Percentiles rank a stretch among this genome's conserved stretches.
These are phyloP conservation scores for Cystobasidium slooffiae DNA, from an alignment of 1,284 basidiomycete species.

Conservation along the genomic window DNA sequence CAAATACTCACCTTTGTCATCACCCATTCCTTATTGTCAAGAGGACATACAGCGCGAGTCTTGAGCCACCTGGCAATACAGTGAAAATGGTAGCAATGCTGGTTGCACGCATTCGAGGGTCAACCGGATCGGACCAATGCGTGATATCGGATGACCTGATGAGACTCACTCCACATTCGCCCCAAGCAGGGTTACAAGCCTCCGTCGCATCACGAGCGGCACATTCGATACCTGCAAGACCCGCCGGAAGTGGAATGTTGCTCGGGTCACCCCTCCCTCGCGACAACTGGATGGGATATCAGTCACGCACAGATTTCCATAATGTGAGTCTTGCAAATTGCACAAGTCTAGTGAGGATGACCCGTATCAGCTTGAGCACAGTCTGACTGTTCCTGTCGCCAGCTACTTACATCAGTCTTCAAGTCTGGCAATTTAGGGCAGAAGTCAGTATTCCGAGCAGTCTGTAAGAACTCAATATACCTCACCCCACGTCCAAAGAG, in stretches of 20 bases:
- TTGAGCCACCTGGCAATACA: slow-evolving; percentile 99
- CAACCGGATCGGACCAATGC: neutral
- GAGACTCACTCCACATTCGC: slow-evolving; percentile 87
- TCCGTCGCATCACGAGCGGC: slow-evolving; percentile 98
- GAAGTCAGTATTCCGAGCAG: neutral
- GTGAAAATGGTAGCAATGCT: slow-evolving; percentile 99
- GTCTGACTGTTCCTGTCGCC: neutral
- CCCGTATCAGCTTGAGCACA: neutral
- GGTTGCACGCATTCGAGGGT: slow-evolving; percentile 11
- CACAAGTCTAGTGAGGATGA: slow-evolving; percentile 58
- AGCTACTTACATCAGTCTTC: slow-evolving; percentile 39
- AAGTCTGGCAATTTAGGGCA: slow-evolving; percentile 59
- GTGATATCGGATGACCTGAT: neutral
- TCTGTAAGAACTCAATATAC: slow-evolving; percentile 14
- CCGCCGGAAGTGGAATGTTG: neutral
- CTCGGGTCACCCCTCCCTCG: neutral
- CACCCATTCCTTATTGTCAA: slow-evolving; percentile 93
- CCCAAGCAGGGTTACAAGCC: slow-evolving; percentile 98
- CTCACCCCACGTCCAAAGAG: slow-evolving; percentile 92
- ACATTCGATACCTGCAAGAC: slow-evolving; percentile 87
- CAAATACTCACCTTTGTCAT: slow-evolving; percentile 67
- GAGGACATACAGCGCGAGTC: slow-evolving; percentile 97
- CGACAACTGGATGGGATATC: neutral
- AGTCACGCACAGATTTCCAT: slow-evolving; percentile 87
- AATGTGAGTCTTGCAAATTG: slow-evolving; percentile 92